phyloP scores from a whole-genome alignment of 331 rosid species.

The Malus hybrid region DNA sequence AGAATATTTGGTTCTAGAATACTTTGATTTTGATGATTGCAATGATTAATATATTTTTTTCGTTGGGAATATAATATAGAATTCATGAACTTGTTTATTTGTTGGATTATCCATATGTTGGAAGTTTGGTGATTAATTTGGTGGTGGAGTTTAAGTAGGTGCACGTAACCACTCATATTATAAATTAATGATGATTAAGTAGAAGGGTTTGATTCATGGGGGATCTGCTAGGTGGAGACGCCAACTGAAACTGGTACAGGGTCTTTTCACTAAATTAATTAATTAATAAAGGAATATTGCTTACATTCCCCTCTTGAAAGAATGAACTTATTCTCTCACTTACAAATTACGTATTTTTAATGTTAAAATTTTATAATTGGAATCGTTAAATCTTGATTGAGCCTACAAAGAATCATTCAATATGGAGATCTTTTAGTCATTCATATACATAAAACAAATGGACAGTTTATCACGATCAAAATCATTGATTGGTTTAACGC shows the following conservation, averaged over 20 bases:
- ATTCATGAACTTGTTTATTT: conserved; percentile 27
- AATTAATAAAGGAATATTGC: not conserved
- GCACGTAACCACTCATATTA: not conserved
- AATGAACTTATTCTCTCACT: too few relatives aligned
- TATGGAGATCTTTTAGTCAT: too few relatives aligned
- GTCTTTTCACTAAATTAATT: not conserved
- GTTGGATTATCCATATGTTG: conserved; percentile 16
- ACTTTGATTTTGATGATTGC: conserved; percentile 17
- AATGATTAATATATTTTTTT: not conserved
- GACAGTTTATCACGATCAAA: too few relatives aligned
- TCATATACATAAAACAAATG: too few relatives aligned
- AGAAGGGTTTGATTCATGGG: not conserved
- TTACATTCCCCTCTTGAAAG: too few relatives aligned
- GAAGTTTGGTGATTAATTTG: conserved; percentile 2
- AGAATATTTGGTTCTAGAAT: conserved; percentile 19
- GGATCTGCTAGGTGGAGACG: not conserved
- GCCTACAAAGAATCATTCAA: too few relatives aligned
- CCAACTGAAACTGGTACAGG: conserved; percentile 1
- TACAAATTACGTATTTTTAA: too few relatives aligned
- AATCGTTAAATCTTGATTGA: too few relatives aligned
- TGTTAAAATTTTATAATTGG: too few relatives aligned
- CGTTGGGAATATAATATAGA: conserved; percentile 6
- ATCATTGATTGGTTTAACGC: too few relatives aligned
- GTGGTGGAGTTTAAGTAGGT: conserved; percentile 1
- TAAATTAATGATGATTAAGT: not conserved